phyloP scores from a whole-genome alignment of 345 rosid genomes.

The Linum trigynum region DNA sequence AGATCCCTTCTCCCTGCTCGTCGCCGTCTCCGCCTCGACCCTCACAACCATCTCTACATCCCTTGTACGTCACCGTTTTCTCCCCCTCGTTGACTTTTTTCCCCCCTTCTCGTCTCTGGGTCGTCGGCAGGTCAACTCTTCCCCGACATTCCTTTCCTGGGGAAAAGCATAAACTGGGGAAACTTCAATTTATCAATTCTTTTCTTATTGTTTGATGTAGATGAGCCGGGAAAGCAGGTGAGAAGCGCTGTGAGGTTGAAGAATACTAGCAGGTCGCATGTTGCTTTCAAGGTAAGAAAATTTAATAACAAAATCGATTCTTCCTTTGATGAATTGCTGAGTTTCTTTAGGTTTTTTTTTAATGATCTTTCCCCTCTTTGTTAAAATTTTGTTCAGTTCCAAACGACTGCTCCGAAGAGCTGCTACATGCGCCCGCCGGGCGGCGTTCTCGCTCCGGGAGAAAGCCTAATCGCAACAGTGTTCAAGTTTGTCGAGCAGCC shows the following conservation, averaged over 20 bases:
- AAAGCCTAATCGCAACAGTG: conserved; percentile 25
- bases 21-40: conserved; percentile 88
- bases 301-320: neutral
- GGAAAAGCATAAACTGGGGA: too few relatives aligned
- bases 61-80: conserved; percentile 44
- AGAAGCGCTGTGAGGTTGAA: conserved; percentile 81
- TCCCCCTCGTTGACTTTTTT: neutral
- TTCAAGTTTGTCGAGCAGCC: conserved; percentile 27
- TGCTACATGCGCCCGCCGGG: conserved; percentile 30
- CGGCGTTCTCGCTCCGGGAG: conserved; percentile 28
- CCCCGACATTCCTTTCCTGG: neutral
- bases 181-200: too few relatives aligned
- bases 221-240: conserved; percentile 88
- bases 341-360: neutral
- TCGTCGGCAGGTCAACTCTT: neutral
- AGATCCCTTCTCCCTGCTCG: conserved; percentile 82
- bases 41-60: conserved; percentile 64
- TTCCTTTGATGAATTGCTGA: neutral
- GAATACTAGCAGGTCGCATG: conserved; percentile 81
- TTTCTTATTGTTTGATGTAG: conserved; percentile 19
- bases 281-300: conserved; percentile 70
- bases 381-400: conserved; percentile 12
- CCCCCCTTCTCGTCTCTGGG: neutral
- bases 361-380: neutral
- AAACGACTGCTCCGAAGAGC: conserved; percentile 30